Evolutionary conservation across 208 protist species (phyloP).

Genomic region (Crithidia mellificae): DNA sequence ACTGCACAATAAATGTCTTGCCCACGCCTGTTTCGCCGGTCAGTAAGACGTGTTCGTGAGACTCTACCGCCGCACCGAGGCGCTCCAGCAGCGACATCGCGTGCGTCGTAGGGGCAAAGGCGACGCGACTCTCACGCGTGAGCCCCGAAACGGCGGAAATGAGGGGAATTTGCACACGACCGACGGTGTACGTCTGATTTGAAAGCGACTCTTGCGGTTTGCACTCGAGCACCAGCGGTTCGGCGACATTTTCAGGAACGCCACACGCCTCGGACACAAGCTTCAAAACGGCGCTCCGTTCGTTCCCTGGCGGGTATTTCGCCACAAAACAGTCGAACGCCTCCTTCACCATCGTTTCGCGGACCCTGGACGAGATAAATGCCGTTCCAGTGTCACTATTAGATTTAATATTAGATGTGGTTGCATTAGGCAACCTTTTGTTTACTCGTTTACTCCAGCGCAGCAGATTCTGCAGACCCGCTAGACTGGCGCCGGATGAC

Average conservation of each 20-base stretch:
- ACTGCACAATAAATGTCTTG: slow-evolving; percentile 94
- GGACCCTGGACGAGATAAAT: slow-evolving; percentile 81
- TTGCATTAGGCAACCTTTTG: slow-evolving; percentile 38
- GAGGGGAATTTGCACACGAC: slow-evolving; percentile 62
- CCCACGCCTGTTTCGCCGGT: slow-evolving; percentile 99
- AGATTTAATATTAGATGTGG: slow-evolving; percentile 20
- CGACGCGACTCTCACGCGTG: slow-evolving; percentile 60
- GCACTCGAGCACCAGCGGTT: slow-evolving; percentile 65
- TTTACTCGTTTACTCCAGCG: slow-evolving; percentile 92
- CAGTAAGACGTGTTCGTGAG: slow-evolving; percentile 96
- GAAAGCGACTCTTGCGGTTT: slow-evolving; percentile 61
- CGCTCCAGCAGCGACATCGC: slow-evolving; percentile 95
- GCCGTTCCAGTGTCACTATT: slow-evolving; percentile 8
- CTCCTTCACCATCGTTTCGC: slow-evolving; percentile 92
- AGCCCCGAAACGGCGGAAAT: slow-evolving; percentile 32
- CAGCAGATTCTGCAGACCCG: slow-evolving; percentile 87
- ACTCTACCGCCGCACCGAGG: slow-evolving; percentile 89
- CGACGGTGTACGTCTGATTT: slow-evolving; percentile 55
- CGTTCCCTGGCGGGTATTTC: slow-evolving; percentile 58
- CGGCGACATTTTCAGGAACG: slow-evolving; percentile 60
- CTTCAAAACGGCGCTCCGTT: slow-evolving; percentile 39
- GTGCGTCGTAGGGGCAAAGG: slow-evolving; percentile 95
- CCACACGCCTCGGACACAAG: slow-evolving; percentile 60
- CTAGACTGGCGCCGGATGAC: slow-evolving; percentile 33
- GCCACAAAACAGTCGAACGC: slow-evolving; percentile 93